Percentiles rank a stretch among this genome's conserved stretches.
These are phyloP conservation scores for Thalassiosira oceanica DNA, from an alignment of 352 stramenopile genomes.

Conservation along the genomic window DNA sequence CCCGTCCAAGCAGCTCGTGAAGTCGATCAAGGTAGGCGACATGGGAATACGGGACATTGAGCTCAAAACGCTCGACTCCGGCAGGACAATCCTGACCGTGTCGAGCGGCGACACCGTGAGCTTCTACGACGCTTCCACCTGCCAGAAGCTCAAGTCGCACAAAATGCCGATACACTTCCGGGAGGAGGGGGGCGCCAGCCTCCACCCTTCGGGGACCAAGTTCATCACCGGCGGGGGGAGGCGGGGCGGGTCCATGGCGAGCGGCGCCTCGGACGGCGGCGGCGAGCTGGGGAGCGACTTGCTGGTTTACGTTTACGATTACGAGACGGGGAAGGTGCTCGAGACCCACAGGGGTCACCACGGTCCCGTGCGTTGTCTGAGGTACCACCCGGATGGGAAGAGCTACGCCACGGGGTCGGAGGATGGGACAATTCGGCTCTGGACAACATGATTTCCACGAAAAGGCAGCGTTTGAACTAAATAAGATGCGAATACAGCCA, in stretches of 20 bases:
- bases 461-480: too few species aligned
- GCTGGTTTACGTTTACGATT: conserved; percentile 96
- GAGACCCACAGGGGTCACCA: conserved; percentile 97
- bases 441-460: conserved; percentile 85
- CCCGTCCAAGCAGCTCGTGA: conserved; percentile 15
- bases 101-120: conserved; percentile 91
- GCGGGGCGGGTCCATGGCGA: conserved; percentile 23
- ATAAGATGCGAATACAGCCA: too few species aligned
- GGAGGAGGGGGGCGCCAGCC: conserved; percentile 86
- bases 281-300: conserved; percentile 84
- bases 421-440: conserved; percentile 97
- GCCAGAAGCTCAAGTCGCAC: conserved; percentile 81
- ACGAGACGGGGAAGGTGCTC: conserved; percentile 87
- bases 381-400: conserved; percentile 93
- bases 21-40: conserved; percentile 43
- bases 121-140: conserved; percentile 88
- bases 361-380: conserved; percentile 93
- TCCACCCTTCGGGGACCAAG: conserved; percentile 76
- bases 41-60: conserved; percentile 79
- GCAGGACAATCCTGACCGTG: conserved; percentile 84
- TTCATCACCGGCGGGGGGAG: conserved; percentile 86
- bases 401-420: conserved; percentile 95
- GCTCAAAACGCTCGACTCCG: conserved; percentile 40
- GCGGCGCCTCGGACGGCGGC: conserved; percentile 59
- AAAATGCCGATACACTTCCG: conserved; percentile 86